Percentiles rank a stretch among this genome's conserved stretches.
These are phyloP conservation scores for Podaxis mareebaensis DNA, from an alignment of 768 basidiomycete genomes.

Conservation along the genomic window DNA sequence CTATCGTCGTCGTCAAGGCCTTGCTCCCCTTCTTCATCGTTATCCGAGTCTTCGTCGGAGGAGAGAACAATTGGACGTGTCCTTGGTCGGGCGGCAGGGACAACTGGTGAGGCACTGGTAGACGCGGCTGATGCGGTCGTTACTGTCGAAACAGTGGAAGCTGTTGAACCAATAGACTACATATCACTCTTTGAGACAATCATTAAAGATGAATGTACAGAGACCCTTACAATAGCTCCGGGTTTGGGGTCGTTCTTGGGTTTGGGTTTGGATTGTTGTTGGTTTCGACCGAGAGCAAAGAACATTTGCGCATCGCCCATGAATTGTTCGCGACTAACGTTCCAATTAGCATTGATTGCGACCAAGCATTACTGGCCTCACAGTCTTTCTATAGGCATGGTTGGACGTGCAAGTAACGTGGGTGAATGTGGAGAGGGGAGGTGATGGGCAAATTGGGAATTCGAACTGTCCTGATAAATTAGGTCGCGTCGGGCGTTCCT, in stretches of 20 bases:
- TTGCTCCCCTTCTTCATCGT: conserved; percentile 16
- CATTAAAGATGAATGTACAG: not conserved
- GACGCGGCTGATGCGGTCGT: conserved; percentile 27
- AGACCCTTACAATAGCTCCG: conserved; percentile 6
- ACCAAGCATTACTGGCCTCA: not conserved
- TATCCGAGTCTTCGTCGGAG: conserved; percentile 33
- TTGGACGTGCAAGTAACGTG: not conserved
- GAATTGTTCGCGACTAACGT: conserved; percentile 8
- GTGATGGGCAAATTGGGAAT: not conserved
- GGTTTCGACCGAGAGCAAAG: conserved; percentile 12
- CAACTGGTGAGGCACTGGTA: conserved; percentile 18
- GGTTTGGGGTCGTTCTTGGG: not conserved
- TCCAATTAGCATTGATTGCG: not conserved
- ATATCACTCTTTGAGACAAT: not conserved
- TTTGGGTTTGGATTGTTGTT: conserved; percentile 1
- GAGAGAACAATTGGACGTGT: conserved; percentile 33
- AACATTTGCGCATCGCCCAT: conserved; percentile 9
- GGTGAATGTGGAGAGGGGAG: not conserved
- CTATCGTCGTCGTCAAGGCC: conserved; percentile 10
- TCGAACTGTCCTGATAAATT: conserved; percentile 12
- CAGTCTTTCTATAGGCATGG: conserved; percentile 15
- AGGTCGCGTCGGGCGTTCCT: conserved; percentile 9
- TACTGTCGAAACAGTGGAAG: conserved; percentile 14
- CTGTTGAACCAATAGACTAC: conserved; percentile 17
- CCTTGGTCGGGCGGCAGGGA: conserved; percentile 10